A percentile compares a stretch with the other conserved stretches of the same genome.
These are phyloP conservation scores for Solanum sejunctum DNA, from an alignment of 257 asterid genomes.

Conservation along the genomic window DNA sequence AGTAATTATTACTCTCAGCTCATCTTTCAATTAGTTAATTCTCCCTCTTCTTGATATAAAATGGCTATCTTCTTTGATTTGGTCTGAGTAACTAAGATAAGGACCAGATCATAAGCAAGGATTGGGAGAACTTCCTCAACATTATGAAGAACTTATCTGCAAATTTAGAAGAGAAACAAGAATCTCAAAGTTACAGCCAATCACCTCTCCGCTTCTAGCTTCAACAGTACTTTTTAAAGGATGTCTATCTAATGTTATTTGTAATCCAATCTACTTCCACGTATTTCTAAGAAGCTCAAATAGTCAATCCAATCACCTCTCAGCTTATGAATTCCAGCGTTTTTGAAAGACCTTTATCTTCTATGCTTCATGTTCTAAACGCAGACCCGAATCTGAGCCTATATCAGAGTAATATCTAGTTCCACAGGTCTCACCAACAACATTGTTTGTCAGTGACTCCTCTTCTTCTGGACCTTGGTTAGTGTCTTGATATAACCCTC, in stretches of 20 bases:
- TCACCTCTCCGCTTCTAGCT: neutral
- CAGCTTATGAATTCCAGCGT: neutral
- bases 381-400: constrained; percentile 24
- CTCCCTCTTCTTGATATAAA: neutral
- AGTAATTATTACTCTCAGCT: neutral
- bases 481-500: constrained; percentile 44
- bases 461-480: constrained; percentile 4
- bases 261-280: constrained; percentile 14
- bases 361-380: constrained; percentile 54
- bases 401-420: constrained; percentile 31
- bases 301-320: neutral
- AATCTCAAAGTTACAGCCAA: neutral
- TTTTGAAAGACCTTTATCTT: neutral
- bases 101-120: neutral
- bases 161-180: neutral
- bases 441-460: constrained; percentile 6
- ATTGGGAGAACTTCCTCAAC: neutral
- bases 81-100: neutral
- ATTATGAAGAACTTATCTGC: neutral
- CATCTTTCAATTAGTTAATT: neutral
- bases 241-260: constrained; percentile 25
- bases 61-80: neutral
- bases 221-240: neutral
- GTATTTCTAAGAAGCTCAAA: neutral
- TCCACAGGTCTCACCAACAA: constrained; percentile 1